phyloP scores from a whole-genome alignment of 2,329 filamentous ascomycete species.

The Epichloe coenophiala region DNA sequence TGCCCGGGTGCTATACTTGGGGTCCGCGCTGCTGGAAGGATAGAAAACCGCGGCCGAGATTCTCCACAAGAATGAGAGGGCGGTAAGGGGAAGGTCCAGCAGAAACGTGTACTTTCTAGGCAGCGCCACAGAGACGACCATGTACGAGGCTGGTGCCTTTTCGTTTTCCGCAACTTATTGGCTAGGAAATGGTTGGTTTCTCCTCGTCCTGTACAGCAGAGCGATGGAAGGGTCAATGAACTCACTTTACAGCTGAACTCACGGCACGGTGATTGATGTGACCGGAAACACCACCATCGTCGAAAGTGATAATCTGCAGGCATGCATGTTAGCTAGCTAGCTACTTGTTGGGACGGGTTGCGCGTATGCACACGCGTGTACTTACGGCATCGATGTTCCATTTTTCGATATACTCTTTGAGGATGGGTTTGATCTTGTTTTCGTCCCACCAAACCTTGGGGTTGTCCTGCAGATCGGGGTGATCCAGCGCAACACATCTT shows the following conservation, averaged over 20 bases:
- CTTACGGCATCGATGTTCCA: slow-evolving; percentile 25
- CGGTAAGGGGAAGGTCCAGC: slow-evolving; percentile 22
- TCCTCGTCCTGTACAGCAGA: neutral
- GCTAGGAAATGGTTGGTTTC: slow-evolving; percentile 5
- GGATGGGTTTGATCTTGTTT: slow-evolving; percentile 16
- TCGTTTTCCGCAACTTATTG: slow-evolving; percentile 16
- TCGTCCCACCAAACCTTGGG: slow-evolving; percentile 25
- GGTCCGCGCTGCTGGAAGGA: slow-evolving; percentile 6
- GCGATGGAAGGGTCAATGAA: no score
- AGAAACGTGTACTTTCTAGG: slow-evolving; percentile 25
- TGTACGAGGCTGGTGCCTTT: slow-evolving; percentile 20
- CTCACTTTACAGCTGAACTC: slow-evolving; percentile 23
- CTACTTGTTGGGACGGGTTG: neutral
- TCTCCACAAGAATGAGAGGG: slow-evolving; percentile 19
- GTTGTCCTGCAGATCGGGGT: slow-evolving; percentile 23
- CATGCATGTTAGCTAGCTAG: slow-evolving; percentile 3
- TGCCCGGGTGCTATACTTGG: slow-evolving; percentile 13
- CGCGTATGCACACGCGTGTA: neutral
- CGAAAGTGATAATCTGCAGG: slow-evolving; percentile 24
- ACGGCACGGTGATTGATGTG: slow-evolving; percentile 28
- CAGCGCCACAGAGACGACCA: slow-evolving; percentile 21
- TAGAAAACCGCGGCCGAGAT: slow-evolving; percentile 10
- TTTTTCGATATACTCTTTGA: slow-evolving; percentile 20
- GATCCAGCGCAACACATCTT: slow-evolving; percentile 19
- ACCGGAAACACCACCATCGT: slow-evolving; percentile 24